Evolutionary conservation across 768 basidiomycete genomes (phyloP).

Genomic region (Amanita pseudoporphyria): DNA sequence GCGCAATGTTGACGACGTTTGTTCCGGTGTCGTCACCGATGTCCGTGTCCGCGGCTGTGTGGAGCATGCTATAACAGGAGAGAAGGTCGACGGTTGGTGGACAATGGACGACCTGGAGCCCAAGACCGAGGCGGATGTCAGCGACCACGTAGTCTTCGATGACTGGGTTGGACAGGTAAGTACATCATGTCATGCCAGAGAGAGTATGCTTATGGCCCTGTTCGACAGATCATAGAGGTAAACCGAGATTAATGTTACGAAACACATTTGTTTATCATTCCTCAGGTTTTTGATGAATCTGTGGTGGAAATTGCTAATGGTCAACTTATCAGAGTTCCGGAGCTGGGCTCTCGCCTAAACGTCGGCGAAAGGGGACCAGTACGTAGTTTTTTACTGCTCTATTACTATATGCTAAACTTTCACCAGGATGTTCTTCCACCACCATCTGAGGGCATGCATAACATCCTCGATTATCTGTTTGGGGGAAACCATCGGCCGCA

Average conservation of each 20-base stretch:
- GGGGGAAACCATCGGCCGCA: conserved; percentile 36
- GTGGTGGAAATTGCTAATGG: conserved; percentile 59
- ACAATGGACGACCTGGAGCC: conserved; percentile 46
- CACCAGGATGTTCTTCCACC: conserved; percentile 59
- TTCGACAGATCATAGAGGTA: conserved; percentile 66
- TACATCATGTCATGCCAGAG: conserved; percentile 4
- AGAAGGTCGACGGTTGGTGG: conserved; percentile 54
- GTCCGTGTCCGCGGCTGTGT: conserved; percentile 56
- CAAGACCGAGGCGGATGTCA: conserved; percentile 54
- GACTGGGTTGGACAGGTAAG: conserved; percentile 88
- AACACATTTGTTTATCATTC: conserved; percentile 8
- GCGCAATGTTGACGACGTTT: conserved; percentile 61
- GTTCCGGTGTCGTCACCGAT: conserved; percentile 65
- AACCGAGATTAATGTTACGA: conserved; percentile 12
- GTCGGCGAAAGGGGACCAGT: conserved; percentile 75
- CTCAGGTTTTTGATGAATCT: conserved; percentile 77
- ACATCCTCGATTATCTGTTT: conserved; percentile 35
- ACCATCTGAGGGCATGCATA: conserved; percentile 32
- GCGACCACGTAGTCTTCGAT: conserved; percentile 74
- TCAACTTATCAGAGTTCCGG: conserved; percentile 62
- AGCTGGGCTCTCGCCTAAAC: conserved; percentile 64
- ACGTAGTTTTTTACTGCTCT: conserved; percentile 16
- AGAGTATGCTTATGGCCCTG: conserved; percentile 4
- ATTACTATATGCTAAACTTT: not conserved
- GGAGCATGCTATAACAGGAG: conserved; percentile 64